A percentile compares a stretch with the other conserved stretches of the same genome.
phyloP scores from a whole-genome alignment of 163 green algal species.

The Scenedesmus sp. region DNA sequence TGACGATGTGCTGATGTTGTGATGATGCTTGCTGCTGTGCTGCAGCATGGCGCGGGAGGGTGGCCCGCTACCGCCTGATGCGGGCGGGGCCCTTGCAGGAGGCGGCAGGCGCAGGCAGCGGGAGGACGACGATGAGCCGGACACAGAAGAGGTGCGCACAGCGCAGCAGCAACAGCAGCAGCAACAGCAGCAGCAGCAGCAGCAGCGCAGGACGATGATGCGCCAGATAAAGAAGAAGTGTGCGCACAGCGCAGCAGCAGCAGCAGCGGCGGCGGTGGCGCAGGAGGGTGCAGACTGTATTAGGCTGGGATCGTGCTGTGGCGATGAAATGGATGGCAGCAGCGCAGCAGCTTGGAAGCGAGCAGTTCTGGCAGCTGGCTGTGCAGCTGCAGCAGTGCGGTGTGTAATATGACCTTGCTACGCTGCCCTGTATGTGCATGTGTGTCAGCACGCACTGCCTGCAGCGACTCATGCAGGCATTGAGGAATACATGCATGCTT shows the following conservation, averaged over 20 bases:
- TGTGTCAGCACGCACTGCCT: too few relatives aligned
- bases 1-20: too few relatives aligned
- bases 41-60: constrained; percentile 6
- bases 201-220: neutral
- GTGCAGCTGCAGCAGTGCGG: neutral
- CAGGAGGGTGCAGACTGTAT: too few relatives aligned
- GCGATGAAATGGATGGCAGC: neutral
- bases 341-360: neutral
- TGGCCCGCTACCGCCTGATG: neutral
- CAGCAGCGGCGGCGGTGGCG: neutral
- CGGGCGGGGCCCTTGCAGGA: neutral
- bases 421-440: neutral
- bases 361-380: neutral
- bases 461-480: too few relatives aligned
- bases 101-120: neutral
- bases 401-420: neutral
- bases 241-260: neutral
- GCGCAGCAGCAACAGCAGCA: constrained; percentile 18
- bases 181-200: neutral
- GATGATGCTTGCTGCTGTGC: neutral
- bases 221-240: neutral
- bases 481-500: too few relatives aligned
- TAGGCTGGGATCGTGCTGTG: too few relatives aligned
- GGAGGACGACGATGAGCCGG: neutral
- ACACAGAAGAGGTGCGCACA: neutral